phyloP scores from a whole-genome alignment of 352 stramenopile genomes.

The Globisporangium splendens region DNA sequence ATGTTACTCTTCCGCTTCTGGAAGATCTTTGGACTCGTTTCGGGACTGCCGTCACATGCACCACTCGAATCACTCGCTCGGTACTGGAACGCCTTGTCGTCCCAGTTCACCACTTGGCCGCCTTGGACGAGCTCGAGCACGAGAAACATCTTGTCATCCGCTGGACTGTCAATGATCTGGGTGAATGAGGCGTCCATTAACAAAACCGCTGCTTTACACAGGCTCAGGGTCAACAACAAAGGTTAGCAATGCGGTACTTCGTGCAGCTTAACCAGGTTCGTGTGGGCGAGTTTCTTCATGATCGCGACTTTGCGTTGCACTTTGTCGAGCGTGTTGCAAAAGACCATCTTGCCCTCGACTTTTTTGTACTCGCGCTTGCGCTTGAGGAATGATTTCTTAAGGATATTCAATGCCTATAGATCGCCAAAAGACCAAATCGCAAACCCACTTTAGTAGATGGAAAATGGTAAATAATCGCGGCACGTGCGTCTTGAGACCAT shows the following conservation, averaged over 20 bases:
- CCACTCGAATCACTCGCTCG: slow-evolving; percentile 9
- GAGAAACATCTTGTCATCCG: slow-evolving; percentile 76
- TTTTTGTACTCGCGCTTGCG: slow-evolving; percentile 81
- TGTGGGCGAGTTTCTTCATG: slow-evolving; percentile 79
- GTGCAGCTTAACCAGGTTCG: slow-evolving; percentile 65
- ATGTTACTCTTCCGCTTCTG: slow-evolving; percentile 16
- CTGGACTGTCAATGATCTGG: slow-evolving; percentile 77
- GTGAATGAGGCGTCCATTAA: slow-evolving; percentile 2
- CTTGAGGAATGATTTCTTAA: slow-evolving; percentile 87
- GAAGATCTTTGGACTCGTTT: slow-evolving; percentile 5
- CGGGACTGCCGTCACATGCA: not conserved
- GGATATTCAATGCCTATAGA: slow-evolving; percentile 66
- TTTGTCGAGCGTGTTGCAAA: slow-evolving; percentile 79
- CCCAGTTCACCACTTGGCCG: slow-evolving; percentile 85
- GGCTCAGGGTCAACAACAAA: no score
- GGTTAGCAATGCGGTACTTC: slow-evolving; percentile 36
- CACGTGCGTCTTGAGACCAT: no score
- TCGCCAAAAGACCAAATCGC: not conserved
- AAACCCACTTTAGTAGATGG: no score
- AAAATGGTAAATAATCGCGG: no score
- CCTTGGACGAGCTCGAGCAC: slow-evolving; percentile 80
- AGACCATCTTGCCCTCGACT: slow-evolving; percentile 69
- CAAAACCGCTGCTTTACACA: no score
- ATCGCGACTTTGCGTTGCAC: slow-evolving; percentile 79
- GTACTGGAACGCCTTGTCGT: slow-evolving; percentile 70